Evolutionary conservation across 2,329 filamentous ascomycete species (phyloP), one percentile per base, ranked within the genome.

Genomic region (Aspergillus carbonarius): DNA sequence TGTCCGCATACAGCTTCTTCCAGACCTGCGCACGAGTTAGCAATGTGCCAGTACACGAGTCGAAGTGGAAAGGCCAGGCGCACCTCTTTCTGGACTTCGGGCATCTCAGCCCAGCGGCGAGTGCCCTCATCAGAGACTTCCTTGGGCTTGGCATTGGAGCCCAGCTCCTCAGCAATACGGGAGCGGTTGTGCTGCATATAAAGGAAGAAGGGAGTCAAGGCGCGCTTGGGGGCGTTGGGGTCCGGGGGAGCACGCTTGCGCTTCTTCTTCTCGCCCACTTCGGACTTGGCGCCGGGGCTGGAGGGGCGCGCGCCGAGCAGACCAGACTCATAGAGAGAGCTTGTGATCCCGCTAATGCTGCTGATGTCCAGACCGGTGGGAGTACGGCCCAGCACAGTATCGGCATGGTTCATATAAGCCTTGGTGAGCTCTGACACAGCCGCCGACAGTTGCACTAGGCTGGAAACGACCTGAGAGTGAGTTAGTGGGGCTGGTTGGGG

Each of bases 191-290:
- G 88, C 75, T 96, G 90, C 83, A 96, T 92, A 81, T 92, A 98
- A 61, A 97, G 81, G 82, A 98, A 96, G 81, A 96, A 97, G 2
- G 93, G 92, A 5, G 93, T 98, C 71, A 97, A 78, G 8, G 93
- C 93, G 52, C 93, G 88, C 85, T 97, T 98, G 60, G 93, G 93
- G 6, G 93, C 93, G 75, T 96, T 96, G 66, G 93, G 93, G 74
- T 98, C 93, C 71, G 90, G 88, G 42, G 87, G 87, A 61, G 88
- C 86, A 82, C 93, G 93, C 84, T 95, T 93, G 76, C 90, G 88
- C 83, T 95, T 92, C 83, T 92, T 92, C 84, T 92, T 90, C 74
- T 87, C 86, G 70, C 87, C 83, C 1, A 77, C 78, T 23, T 82
- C 81, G 12, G 75, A 76, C 60, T 74, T 73, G 27, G 66, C 66